These are phyloP conservation scores for Pseudoneurospora amorphoporcata DNA, from an alignment of 495 filamentous ascomycete species.

Conservation along the genomic window DNA sequence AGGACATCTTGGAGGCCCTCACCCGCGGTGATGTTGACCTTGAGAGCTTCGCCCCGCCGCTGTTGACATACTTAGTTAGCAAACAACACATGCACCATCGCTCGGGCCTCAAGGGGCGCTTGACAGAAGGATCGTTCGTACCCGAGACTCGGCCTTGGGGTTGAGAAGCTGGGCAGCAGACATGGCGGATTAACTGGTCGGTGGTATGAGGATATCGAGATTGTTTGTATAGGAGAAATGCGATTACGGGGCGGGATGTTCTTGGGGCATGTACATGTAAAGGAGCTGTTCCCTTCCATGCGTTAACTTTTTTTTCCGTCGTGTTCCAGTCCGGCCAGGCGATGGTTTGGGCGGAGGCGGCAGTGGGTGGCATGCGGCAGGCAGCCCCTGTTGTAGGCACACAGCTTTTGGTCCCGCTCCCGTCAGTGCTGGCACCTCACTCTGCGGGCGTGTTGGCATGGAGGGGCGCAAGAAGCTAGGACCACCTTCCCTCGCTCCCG, in stretches of 20 bases:
- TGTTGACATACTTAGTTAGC: conserved; percentile 34
- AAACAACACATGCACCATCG: conserved; percentile 1
- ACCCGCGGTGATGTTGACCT: conserved; percentile 92
- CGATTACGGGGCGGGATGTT: background rate
- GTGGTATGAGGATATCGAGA: background rate
- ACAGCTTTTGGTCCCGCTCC: background rate
- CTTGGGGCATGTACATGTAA: background rate
- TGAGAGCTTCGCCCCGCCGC: conserved; percentile 90
- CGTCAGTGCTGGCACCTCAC: background rate
- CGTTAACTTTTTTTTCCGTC: conserved; percentile 27
- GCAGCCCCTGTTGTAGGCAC: background rate
- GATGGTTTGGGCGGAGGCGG: conserved; percentile 18
- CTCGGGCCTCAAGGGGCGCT: background rate
- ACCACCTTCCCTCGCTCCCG: conserved; percentile 4
- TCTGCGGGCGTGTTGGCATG: background rate
- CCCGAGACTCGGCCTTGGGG: conserved; percentile 94
- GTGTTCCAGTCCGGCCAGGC: conserved; percentile 14
- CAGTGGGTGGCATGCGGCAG: conserved; percentile 6
- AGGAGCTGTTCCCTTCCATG: conserved; percentile 14
- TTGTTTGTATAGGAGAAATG: conserved; percentile 1
- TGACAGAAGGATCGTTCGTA: conserved; percentile 31
- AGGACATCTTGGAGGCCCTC: conserved; percentile 93
- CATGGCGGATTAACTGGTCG: conserved; percentile 37
- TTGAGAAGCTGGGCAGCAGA: conserved; percentile 95
- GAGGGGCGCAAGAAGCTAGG: conserved; percentile 14